Conservation (phyloP, 2,329 filamentous ascomycete species). For the Aspergillus sp. region DNA sequence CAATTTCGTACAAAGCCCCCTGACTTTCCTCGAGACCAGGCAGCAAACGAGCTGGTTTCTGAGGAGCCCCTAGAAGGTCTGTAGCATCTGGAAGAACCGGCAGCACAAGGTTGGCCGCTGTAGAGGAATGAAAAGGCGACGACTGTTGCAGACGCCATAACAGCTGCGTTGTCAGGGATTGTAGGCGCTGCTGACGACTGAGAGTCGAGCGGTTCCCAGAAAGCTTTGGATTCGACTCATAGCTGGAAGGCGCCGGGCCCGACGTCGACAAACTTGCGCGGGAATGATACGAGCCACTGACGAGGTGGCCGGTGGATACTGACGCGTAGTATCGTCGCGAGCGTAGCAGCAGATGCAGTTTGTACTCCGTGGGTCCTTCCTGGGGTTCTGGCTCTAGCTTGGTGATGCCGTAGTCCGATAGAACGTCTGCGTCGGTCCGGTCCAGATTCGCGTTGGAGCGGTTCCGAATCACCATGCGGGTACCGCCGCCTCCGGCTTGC, state of each 20-base stretch:
- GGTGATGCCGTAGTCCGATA: conserved; percentile 63
- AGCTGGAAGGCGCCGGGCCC: conserved; percentile 24
- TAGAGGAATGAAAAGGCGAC: conserved; percentile 82
- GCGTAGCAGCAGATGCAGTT: conserved; percentile 82
- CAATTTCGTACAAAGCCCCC: conserved; percentile 93
- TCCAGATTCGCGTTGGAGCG: conserved; percentile 39
- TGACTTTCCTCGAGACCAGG: conserved; percentile 88
- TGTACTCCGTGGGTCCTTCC: conserved; percentile 93
- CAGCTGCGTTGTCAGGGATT: conserved; percentile 91
- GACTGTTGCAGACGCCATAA: conserved; percentile 95
- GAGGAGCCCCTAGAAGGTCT: conserved; percentile 56
- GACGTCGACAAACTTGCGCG: conserved; percentile 25
- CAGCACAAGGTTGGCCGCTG: conserved; percentile 70
- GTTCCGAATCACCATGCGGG: conserved; percentile 25
- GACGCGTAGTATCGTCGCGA: conserved; percentile 71
- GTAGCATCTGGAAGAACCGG: conserved; percentile 69
- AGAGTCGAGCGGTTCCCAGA: conserved; percentile 58
- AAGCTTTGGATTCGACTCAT: conserved; percentile 35
- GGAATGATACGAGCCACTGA: conserved; percentile 54
- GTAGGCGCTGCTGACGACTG: conserved; percentile 76
- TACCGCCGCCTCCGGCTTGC: conserved; percentile 23
- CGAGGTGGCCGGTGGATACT: conserved; percentile 63
- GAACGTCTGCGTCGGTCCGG: conserved; percentile 38
- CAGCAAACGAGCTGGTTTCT: conserved; percentile 55
- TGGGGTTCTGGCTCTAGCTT: conserved; percentile 88